Conservation (phyloP, 108 stramenopile species). For the Nitzschia sp. region DNA sequence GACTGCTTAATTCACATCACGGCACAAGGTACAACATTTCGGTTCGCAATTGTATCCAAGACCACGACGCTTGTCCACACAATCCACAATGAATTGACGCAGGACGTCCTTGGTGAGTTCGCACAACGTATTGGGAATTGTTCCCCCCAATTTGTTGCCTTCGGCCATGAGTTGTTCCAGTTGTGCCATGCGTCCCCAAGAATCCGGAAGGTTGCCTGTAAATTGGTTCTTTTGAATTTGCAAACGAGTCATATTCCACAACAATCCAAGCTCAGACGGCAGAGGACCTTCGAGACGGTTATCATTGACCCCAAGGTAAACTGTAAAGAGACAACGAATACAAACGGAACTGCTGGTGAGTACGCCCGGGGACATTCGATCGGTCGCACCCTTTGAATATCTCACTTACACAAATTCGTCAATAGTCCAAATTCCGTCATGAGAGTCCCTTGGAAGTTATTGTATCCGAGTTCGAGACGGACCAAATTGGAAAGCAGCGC, state of each 20-base stretch:
- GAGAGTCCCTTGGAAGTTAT: slow-evolving; percentile 56
- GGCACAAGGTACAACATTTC: slow-evolving; percentile 46
- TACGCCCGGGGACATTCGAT: neutral
- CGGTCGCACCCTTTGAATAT: neutral
- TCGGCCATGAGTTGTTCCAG: slow-evolving; percentile 50
- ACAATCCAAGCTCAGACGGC: slow-evolving; percentile 39
- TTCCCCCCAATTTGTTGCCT: slow-evolving; percentile 49
- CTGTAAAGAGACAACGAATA: slow-evolving; percentile 4
- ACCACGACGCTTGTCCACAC: slow-evolving; percentile 11
- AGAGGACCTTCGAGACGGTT: slow-evolving; percentile 18
- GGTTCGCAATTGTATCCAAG: slow-evolving; percentile 40
- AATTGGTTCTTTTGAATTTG: slow-evolving; percentile 24
- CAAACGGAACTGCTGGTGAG: neutral
- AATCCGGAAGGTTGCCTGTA: slow-evolving; percentile 30
- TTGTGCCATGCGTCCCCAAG: slow-evolving; percentile 31
- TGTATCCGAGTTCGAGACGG: slow-evolving; percentile 57
- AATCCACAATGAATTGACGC: slow-evolving; percentile 40
- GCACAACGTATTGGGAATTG: slow-evolving; percentile 41
- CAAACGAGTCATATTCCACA: slow-evolving; percentile 45
- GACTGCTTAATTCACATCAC: slow-evolving; percentile 7
- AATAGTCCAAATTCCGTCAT: slow-evolving; percentile 53
- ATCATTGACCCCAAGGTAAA: slow-evolving; percentile 29
- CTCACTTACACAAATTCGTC: slow-evolving; percentile 46
- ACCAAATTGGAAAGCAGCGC: slow-evolving; percentile 51
- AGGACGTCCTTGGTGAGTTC: slow-evolving; percentile 27